Evolutionary conservation across 148 eudicot species (phyloP).

Genomic region (Oxyria digyna): DNA sequence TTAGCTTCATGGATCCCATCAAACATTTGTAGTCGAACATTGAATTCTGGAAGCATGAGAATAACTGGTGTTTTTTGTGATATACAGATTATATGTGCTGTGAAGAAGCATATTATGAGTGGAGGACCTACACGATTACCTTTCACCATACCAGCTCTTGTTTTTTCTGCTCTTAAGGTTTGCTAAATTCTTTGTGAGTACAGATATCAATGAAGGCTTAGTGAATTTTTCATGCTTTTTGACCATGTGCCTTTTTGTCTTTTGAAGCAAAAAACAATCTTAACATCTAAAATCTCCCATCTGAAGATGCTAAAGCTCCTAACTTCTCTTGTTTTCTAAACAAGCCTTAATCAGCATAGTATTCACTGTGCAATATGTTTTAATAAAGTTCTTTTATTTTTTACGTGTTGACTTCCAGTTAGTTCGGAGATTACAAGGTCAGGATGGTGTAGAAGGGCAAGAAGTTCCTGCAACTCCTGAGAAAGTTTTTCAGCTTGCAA

Average conservation of each 20-base stretch:
- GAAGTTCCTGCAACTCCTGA: conserved; percentile 87
- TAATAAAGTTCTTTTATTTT: background rate
- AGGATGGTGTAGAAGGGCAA: conserved; percentile 84
- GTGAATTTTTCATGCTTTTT: background rate
- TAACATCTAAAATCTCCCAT: background rate
- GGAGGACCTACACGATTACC: conserved; percentile 90
- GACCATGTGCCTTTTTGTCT: background rate
- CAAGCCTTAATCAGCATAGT: background rate
- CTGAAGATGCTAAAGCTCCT: background rate
- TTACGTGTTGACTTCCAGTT: conserved; percentile 29
- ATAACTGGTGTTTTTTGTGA: conserved; percentile 7
- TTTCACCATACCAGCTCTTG: conserved; percentile 85
- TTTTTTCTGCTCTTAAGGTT: conserved; percentile 88
- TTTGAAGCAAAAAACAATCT: background rate
- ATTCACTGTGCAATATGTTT: background rate
- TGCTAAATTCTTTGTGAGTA: background rate
- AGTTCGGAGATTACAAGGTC: conserved; percentile 70
- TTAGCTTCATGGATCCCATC: conserved; percentile 8
- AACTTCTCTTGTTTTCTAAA: background rate
- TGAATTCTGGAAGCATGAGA: conserved; percentile 5
- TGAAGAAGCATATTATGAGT: conserved; percentile 66
- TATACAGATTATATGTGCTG: conserved; percentile 72
- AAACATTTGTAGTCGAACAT: background rate
- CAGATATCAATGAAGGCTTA: background rate
- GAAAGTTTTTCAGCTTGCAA: conserved; percentile 76